Conservation (phyloP, 208 protist genomes). For the Tritrichomonas musculus region DNA sequence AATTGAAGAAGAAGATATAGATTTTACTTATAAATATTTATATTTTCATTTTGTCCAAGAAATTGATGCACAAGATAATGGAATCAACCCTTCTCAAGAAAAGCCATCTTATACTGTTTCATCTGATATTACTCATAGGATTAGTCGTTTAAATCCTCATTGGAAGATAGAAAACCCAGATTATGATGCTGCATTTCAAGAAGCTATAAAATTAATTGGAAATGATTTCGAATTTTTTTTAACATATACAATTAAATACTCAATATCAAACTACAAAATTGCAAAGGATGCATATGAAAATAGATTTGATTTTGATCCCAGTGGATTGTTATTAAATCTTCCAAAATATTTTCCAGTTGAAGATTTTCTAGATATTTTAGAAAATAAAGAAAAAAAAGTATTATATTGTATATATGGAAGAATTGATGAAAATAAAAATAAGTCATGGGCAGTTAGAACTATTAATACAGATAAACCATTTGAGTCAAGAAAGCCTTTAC, state of each 20-base stretch:
- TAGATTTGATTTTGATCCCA: background rate
- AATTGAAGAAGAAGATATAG: background rate
- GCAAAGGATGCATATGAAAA: background rate
- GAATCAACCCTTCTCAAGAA: background rate
- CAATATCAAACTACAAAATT: background rate
- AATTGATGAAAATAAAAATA: background rate
- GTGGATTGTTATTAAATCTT: background rate
- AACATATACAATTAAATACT: background rate
- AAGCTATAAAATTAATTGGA: background rate
- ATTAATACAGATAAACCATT: background rate
- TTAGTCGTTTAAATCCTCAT: background rate
- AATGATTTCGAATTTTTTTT: background rate
- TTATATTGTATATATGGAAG: background rate
- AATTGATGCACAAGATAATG: conserved; percentile 28
- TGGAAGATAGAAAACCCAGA: background rate
- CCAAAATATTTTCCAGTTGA: background rate
- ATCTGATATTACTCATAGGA: background rate
- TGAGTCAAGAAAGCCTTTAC: background rate
- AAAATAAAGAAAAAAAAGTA: background rate
- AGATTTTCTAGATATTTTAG: background rate
- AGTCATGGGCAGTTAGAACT: background rate
- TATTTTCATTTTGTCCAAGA: background rate
- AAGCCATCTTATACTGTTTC: background rate
- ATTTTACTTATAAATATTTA: background rate
- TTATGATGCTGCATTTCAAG: background rate